Evolutionary conservation across 306 rosid genomes (phyloP), one percentile per base, ranked within the genome.

Genomic region (Bauhinia variegata): DNA sequence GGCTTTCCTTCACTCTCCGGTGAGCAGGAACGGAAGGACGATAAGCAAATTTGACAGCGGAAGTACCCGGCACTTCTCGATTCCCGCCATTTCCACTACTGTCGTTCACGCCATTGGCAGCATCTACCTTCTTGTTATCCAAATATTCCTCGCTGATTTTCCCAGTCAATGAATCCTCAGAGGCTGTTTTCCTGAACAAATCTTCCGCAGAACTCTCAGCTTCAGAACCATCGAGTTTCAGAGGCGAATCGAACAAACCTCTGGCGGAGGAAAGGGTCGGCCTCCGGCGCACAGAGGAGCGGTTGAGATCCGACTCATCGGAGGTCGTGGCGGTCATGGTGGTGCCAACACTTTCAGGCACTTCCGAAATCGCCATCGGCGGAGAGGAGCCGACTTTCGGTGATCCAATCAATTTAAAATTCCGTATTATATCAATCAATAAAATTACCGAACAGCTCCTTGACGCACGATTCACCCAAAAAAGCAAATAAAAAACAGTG

Each of bases 21-120:
- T 93, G 99, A 75, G 97, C 96, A 4, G 92, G 97, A 63, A 78
- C 80, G 14, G 92, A 87, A 44, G 95, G 89, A 61, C 99, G 87
- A 63, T 82, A 81, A 0, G 77, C 36, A 19, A 72, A 84, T 46
- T 85, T 85, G 32, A 11, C 7, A 41, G 80, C 61, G 13, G 87
- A 54, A 19, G 15, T 9, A 10, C 77, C 84, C 14, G 2, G 16
- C 1, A 12, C 60, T 17, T 46, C 78, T 2, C 61, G 75, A 71
- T 70, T 78, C 39, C 46, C 76, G 16, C 7, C 41, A 33, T 48
- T 61, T 0, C 39, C 60, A 63, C 9, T 42, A 69, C 47, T 68
- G 34, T 70, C 76, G 7, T 11, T 37, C 50, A 12, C 31, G 11
- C 13, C 58, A 57, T 62, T 74, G n/a, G 47, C 69, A 11, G 76